Base-by-base conservation (phyloP, 2,329 filamentous ascomycete species). In the Didymella segeticola region DNA sequence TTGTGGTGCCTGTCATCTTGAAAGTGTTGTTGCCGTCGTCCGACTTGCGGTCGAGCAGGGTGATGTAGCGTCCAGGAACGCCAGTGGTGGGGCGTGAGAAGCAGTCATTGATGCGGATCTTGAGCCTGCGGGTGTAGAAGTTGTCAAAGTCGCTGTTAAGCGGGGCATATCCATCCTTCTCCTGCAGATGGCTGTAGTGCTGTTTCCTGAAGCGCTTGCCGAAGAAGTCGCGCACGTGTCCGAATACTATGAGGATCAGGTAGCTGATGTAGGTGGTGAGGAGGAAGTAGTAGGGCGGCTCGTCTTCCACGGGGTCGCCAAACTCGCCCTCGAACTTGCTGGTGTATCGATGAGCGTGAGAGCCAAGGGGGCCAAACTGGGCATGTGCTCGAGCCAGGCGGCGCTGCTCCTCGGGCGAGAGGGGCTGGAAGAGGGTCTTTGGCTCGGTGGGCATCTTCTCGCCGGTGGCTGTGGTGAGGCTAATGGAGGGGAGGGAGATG, bases 251-350 rank as follows among this genome's bases (percentile, higher is more conserved):
- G 68, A 99, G 85, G 64, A 98, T 88, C 61, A 99, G 84, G 77
- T 99, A 99, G 78, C 92, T 97, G 77, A 99, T 91, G 81, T 99
- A 99, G 69, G 95, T 99, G 29, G 95, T 98, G 65, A 99, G 84
- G 68, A 99, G 86, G 78, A 90, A 97, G 82, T 93, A 98, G 79
- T 97, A 98, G 15, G 93, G 91, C 34, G 95, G 93, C 75, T 97
- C 93, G 71, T 99, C 95, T 73, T 96, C 91, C 55, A 98, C 81
- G 5, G 93, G 93, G 30, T 91, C 85, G 38, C 87, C 86, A 53
- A 98, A 89, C 31, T 88, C 85, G 64, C 93, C 93, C 57, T 89
- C 86, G 73, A 96, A 92, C 75, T 89, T 86, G 81, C 93, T 97
- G 60, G 90, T 88, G 79, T 97, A 96, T 71, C 90, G 85, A 77